Base-by-base conservation (phyloP, 2,329 filamentous ascomycete genomes). In the Trichophyton simii region DNA sequence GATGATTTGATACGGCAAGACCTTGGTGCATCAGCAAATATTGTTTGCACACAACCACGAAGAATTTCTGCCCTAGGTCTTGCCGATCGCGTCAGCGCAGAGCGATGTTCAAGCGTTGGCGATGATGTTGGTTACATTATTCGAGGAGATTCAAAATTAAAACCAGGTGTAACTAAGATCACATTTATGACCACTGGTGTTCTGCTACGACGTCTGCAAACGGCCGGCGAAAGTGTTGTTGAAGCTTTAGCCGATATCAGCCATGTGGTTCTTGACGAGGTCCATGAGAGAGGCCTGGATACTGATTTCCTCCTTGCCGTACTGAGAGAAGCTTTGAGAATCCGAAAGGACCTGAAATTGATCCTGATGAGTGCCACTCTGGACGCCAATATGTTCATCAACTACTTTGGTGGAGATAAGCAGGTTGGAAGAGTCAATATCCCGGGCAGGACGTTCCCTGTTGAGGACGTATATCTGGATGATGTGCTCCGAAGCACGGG, bases 101-200 rank as follows among this genome's bases (percentile, higher is more conserved):
- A 99, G 73, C 83, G 94, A 63, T 95, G 90, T 72, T 84, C 83
- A 7, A 78, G 76, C 38, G 86, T 96, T 9, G 92, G 94, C 3
- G 85, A 89, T 57, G 92, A 97, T 72, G 86, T 97, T 41, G 92
- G 92, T 4, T 97, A 95, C 71, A 83, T 87, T 5, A 96, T 99
- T 67, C 86, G 92, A 64, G 92, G 92, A 65, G 92, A 97, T 72
- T 92, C 87, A 38, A 91, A 87, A 68, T 80, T 85, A 46, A 87
- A 83, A 62, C 76, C 76, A 15, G 82, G 82, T 3, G 79, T 83
- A 52, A 97, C 94, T 0, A 92, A 87, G 73, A 95, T 97, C 68
- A 96, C 89, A 0, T 97, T 97, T 71, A 89, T 96, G 64, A 99
- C 92, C 0, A 96, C 92, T 8, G 92, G 92, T 83, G 91, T 99